Percentiles rank a stretch among this genome's conserved stretches.
Conservation (phyloP, 768 basidiomycete species). For the Auricularia sp. region DNA sequence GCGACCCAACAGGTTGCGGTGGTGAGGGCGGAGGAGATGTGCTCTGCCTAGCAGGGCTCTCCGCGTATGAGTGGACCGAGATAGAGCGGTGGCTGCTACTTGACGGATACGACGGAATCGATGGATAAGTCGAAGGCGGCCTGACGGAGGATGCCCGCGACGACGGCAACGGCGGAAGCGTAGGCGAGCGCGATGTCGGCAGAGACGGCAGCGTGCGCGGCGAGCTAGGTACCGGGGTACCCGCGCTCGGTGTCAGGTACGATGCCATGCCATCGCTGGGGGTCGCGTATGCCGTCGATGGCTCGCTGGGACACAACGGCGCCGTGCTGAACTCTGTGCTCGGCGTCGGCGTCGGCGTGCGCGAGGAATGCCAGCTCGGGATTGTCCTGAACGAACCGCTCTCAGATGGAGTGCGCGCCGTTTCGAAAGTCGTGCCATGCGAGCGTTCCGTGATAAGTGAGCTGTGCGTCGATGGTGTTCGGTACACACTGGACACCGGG, state of each 20-base stretch:
- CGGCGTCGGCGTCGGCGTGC: neutral
- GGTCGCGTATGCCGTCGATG: slow-evolving; percentile 1
- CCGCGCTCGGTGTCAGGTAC: neutral
- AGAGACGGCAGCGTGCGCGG: neutral
- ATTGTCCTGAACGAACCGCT: neutral
- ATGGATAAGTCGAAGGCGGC: slow-evolving; percentile 20
- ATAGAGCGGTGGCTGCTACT: slow-evolving; percentile 27
- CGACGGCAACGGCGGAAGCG: neutral
- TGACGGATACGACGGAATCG: slow-evolving; percentile 30
- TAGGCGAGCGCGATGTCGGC: neutral
- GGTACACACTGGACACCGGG: neutral
- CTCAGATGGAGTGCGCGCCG: neutral
- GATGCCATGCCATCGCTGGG: slow-evolving; percentile 2
- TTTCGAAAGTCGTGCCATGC: neutral
- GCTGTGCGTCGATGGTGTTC: neutral
- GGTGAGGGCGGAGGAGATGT: neutral
- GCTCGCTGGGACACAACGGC: neutral
- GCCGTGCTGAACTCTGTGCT: neutral
- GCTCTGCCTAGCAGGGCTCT: neutral
- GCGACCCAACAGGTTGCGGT: neutral
- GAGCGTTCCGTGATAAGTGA: neutral
- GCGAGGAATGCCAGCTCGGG: neutral
- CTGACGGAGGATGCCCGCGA: neutral
- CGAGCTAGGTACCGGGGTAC: neutral
- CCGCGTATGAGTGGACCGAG: slow-evolving; percentile 7